Evolutionary conservation across 306 rosid genomes (phyloP).

Genomic region (Castanopsis chinensis): DNA sequence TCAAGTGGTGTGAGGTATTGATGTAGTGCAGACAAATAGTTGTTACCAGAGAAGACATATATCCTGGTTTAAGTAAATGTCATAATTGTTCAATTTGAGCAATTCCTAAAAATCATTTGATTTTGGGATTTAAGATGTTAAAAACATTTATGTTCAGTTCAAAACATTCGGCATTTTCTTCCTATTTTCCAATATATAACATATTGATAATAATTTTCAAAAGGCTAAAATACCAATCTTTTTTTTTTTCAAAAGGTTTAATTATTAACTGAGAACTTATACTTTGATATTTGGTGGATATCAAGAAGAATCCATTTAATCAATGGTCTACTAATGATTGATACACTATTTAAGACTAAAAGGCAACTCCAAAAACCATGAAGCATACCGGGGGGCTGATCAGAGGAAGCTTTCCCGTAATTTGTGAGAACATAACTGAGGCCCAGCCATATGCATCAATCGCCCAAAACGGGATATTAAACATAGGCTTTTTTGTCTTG

Average conservation of each 20-base stretch:
- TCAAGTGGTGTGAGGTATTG: not conserved
- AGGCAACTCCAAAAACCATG: constrained; percentile 13
- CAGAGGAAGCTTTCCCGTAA: constrained; percentile 74
- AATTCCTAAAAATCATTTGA: not conserved
- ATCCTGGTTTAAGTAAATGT: not conserved
- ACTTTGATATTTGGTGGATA: not conserved
- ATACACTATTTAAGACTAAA: not conserved
- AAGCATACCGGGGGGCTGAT: constrained; percentile 84
- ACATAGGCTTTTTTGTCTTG: constrained; percentile 50
- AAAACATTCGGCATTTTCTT: not conserved
- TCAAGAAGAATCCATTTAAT: not conserved
- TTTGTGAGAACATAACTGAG: constrained; percentile 50
- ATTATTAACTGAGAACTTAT: not conserved
- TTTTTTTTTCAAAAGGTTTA: no score
- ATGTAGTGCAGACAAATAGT: not conserved
- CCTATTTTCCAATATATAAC: not conserved
- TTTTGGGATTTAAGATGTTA: not conserved
- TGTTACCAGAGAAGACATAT: not conserved
- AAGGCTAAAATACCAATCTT: not conserved
- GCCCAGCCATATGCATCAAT: constrained; percentile 74
- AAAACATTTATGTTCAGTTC: not conserved
- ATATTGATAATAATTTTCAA: not conserved
- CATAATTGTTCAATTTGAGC: not conserved
- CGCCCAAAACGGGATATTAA: constrained; percentile 67
- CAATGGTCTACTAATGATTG: not conserved